phyloP scores from a whole-genome alignment of 140 eudicot species.

The Flaveria floridana region DNA sequence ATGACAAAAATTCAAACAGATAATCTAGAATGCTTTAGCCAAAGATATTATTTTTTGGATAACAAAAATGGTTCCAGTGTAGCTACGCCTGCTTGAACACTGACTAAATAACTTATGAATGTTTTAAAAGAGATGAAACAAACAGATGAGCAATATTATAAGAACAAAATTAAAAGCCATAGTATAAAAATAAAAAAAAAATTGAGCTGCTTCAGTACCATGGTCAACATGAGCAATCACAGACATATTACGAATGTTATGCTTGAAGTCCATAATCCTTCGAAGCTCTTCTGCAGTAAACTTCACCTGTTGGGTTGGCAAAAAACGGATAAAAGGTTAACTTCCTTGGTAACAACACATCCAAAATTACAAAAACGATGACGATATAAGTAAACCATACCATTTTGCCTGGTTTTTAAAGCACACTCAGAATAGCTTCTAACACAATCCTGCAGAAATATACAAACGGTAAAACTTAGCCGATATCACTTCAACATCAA shows the following conservation, averaged over 20 bases:
- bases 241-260: slow-evolving; percentile 78
- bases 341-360: neutral
- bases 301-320: slow-evolving; percentile 60
- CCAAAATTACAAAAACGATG: neutral
- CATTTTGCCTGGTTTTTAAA: slow-evolving; percentile 31
- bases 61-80: neutral
- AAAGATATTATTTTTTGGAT: neutral
- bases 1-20: neutral
- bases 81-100: neutral
- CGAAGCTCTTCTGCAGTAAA: slow-evolving; percentile 87
- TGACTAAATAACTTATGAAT: neutral
- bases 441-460: slow-evolving; percentile 24
- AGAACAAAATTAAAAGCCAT: neutral
- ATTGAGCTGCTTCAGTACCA: slow-evolving; percentile 34
- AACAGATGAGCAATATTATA: neutral
- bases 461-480: neutral
- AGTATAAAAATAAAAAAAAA: neutral
- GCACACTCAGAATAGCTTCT: slow-evolving; percentile 11
- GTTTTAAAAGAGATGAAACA: neutral
- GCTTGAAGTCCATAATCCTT: slow-evolving; percentile 62
- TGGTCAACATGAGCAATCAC: slow-evolving; percentile 85
- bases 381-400: neutral
- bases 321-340: neutral
- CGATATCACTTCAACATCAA: neutral
- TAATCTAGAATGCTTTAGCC: neutral